phyloP scores from a whole-genome alignment of 768 basidiomycete genomes.

The Hypholoma sublateritium region DNA sequence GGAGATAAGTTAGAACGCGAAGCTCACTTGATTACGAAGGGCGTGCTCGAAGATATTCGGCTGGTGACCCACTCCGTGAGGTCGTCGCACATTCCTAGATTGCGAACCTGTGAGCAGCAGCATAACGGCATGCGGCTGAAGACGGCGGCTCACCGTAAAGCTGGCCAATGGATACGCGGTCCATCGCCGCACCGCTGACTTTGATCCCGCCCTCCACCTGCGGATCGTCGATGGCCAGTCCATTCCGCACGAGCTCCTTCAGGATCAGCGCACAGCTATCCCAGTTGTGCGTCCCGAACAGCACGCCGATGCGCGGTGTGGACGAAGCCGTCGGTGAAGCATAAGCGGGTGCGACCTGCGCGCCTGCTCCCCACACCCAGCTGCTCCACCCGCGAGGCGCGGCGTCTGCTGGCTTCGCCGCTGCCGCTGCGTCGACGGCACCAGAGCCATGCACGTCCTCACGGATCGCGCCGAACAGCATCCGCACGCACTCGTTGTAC shows the following conservation, averaged over 20 bases:
- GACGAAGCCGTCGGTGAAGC: neutral
- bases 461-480: conserved; percentile 57
- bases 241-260: conserved; percentile 53
- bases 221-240: conserved; percentile 34
- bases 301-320: conserved; percentile 48
- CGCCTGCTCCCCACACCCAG: conserved; percentile 3
- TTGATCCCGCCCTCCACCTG: conserved; percentile 22
- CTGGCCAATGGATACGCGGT: conserved; percentile 76
- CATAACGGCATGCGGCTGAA: neutral
- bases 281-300: conserved; percentile 91
- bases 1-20: conserved; percentile 1
- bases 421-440: neutral
- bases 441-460: conserved; percentile 47
- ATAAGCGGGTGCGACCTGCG: neutral
- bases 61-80: conserved; percentile 70
- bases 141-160: conserved; percentile 62
- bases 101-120: neutral
- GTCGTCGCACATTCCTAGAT: conserved; percentile 80
- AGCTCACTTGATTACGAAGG: conserved; percentile 75
- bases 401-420: neutral
- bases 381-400: conserved; percentile 4
- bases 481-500: conserved; percentile 61
- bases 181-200: conserved; percentile 56
- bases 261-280: conserved; percentile 63
- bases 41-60: conserved; percentile 49